Percentiles rank a stretch among this genome's conserved stretches.
phyloP scores from a whole-genome alignment of 129 eudicot genomes.

The Centaurea solstitialis region DNA sequence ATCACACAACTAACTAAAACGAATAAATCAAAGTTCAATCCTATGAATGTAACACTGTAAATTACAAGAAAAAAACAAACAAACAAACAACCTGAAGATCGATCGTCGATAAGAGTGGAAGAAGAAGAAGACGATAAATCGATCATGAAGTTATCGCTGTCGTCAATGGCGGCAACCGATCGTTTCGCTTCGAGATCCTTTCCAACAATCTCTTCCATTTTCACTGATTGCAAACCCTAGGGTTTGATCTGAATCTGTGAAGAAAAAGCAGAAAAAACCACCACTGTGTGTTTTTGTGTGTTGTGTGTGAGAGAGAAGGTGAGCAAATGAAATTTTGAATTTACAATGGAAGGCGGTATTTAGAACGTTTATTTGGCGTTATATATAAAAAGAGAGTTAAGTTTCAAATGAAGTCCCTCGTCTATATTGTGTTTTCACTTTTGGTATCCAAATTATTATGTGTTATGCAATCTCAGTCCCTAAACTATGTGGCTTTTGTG shows the following conservation, averaged over 20 bases:
- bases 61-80: conserved; percentile 1
- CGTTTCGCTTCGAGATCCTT: conserved; percentile 1
- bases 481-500: too few relatives aligned
- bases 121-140: conserved; percentile 9
- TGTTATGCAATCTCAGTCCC: not conserved
- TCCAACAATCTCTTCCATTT: conserved; percentile 14
- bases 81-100: conserved; percentile 37
- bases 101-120: conserved; percentile 1
- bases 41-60: not conserved
- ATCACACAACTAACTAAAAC: not conserved
- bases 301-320: not conserved
- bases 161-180: not conserved
- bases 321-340: conserved; percentile 22
- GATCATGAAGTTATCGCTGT: conserved; percentile 12
- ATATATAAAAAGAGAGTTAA: not conserved
- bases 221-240: conserved; percentile 27
- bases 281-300: not conserved
- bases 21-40: not conserved
- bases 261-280: conserved; percentile 7
- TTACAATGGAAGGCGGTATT: conserved; percentile 31
- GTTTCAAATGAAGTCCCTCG: conserved; percentile 4
- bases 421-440: not conserved
- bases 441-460: not conserved
- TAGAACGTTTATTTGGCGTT: conserved; percentile 37
- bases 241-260: conserved; percentile 24